phyloP scores from a whole-genome alignment of 352 stramenopile species.

The Phytophthora sp. region DNA sequence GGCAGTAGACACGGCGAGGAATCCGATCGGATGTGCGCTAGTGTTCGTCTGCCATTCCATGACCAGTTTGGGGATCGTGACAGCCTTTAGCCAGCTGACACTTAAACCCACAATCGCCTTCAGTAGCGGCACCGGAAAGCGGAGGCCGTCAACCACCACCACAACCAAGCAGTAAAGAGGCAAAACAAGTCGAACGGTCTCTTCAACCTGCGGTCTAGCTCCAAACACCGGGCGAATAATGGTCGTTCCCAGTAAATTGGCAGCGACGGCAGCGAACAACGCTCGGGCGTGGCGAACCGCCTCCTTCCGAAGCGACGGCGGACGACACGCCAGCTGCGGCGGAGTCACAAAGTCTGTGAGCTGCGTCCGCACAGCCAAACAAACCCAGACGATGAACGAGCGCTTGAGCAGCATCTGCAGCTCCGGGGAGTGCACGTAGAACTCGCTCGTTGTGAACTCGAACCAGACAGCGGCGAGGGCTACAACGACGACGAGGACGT shows the following conservation, averaged over 20 bases:
- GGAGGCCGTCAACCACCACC: slow-evolving; percentile 44
- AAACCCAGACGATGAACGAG: slow-evolving; percentile 69
- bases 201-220: slow-evolving; percentile 58
- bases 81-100: slow-evolving; percentile 78
- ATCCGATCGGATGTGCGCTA: slow-evolving; percentile 59
- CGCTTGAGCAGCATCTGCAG: slow-evolving; percentile 57
- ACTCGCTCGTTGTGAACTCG: slow-evolving; percentile 59
- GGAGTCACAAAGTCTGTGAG: slow-evolving; percentile 51
- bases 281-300: slow-evolving; percentile 45
- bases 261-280: slow-evolving; percentile 56
- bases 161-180: slow-evolving; percentile 63
- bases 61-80: slow-evolving; percentile 72
- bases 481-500: slow-evolving; percentile 44
- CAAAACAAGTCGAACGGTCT: slow-evolving; percentile 64
- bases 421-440: slow-evolving; percentile 53
- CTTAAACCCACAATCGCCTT: slow-evolving; percentile 58
- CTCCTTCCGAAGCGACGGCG: slow-evolving; percentile 44
- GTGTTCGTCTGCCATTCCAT: slow-evolving; percentile 58
- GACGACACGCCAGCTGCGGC: slow-evolving; percentile 32
- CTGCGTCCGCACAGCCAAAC: slow-evolving; percentile 54
- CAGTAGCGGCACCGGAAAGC: slow-evolving; percentile 50
- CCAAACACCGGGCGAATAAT: slow-evolving; percentile 70
- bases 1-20: slow-evolving; percentile 64
- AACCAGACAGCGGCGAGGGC: slow-evolving; percentile 52
- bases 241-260: slow-evolving; percentile 70